Evolutionary conservation across 441 rosid species (phyloP).

Genomic region (Omphalea diandra): DNA sequence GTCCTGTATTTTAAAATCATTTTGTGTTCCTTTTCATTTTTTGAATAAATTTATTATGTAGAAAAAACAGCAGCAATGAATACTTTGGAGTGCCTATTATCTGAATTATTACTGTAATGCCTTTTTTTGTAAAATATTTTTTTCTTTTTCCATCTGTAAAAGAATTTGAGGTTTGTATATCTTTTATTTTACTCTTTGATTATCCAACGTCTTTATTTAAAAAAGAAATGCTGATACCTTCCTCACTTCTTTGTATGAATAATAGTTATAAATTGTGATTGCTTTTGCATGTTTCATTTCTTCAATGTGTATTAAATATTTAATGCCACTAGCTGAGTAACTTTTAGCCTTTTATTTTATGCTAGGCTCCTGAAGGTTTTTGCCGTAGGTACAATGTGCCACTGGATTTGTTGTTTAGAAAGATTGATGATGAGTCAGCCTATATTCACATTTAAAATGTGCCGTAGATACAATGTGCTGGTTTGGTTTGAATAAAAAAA

Average conservation of each 20-base stretch:
- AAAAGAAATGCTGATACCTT: not conserved
- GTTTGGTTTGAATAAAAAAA: not conserved
- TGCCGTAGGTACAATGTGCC: slow-evolving; percentile 76
- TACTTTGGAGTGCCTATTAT: not conserved
- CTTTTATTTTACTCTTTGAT: not conserved
- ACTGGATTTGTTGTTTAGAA: slow-evolving; percentile 56
- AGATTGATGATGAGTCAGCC: slow-evolving; percentile 65
- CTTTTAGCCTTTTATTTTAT: slow-evolving; percentile 22
- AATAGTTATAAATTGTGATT: not conserved
- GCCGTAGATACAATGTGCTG: too few relatives aligned
- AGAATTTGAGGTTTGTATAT: not conserved
- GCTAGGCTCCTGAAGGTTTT: slow-evolving; percentile 94
- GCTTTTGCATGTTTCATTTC: slow-evolving; percentile 7
- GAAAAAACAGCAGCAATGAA: not conserved
- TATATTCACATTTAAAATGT: slow-evolving; percentile 7
- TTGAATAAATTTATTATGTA: not conserved
- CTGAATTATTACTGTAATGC: not conserved
- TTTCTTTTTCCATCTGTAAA: not conserved
- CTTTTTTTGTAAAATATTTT: not conserved
- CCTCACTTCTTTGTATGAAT: not conserved
- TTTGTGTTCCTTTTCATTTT: not conserved
- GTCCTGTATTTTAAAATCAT: not conserved
- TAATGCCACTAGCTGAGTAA: slow-evolving; percentile 1
- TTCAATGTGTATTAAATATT: not conserved
- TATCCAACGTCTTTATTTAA: not conserved